Base-by-base conservation (phyloP, 1,284 basidiomycete genomes). In the Psilocybe mexicana region DNA sequence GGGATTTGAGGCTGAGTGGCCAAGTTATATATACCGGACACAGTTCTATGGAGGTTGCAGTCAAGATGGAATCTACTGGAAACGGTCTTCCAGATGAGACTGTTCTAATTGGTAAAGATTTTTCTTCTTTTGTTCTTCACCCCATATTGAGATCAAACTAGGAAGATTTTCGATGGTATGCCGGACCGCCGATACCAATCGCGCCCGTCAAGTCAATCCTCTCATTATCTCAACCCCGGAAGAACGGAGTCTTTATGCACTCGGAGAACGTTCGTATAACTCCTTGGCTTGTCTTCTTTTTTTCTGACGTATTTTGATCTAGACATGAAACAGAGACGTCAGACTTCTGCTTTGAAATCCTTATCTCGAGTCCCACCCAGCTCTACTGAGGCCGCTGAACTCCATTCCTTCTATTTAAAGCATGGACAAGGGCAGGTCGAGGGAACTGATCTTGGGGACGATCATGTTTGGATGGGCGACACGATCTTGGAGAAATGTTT, bases 1-100 rank as follows among this genome's bases (percentile, higher is more conserved):
- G 87, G 54, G 89, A 93, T 69, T 77, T 93, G 33, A 79, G 87
- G 24, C 75, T 93, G 43, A 87, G 86, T 43, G 92, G 91, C 0
- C 90, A 93, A 65, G 90, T 93, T 24, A 87, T 92, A 25, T 89
- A 88, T 66, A 88, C 88, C 0, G 92, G 91, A 0, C 78, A 72
- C 40, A 90, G 86, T 58, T 90, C 87, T 0, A 90, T 93, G 84
- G 91, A 93, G 68, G 85, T 93, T 26, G 88, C 85, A 2, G 87
- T 93, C 36, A 90, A 88, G 68, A 90, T 93, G 87, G 89, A 93
- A 68, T 85, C 79, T 18, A 68, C 88, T 40, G 75, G 78, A 38
- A 67, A 69, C 28, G 72, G 76, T 30, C 74, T 74, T 24, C 72
- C 73, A 4, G 84, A 85, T 28, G 76, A 85, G 63, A 88, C 87